Evolutionary conservation across 2,329 filamentous ascomycete species (phyloP).

Genomic region (Microsporum audouinii): DNA sequence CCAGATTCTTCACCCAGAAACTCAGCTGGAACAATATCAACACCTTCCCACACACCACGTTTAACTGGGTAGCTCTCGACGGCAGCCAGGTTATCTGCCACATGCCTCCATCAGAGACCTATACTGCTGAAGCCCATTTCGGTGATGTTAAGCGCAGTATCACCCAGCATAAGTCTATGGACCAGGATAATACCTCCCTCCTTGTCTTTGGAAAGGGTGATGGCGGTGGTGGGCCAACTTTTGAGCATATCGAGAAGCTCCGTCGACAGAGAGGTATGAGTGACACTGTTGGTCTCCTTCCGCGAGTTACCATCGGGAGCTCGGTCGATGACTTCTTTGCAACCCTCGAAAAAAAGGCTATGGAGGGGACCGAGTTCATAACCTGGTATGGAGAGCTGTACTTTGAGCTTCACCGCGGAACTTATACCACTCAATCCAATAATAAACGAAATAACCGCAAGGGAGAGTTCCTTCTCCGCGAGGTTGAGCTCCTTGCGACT

Average conservation of each 20-base stretch:
- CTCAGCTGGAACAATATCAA: constrained; percentile 99
- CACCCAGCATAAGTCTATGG: constrained; percentile 87
- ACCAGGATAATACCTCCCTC: constrained; percentile 80
- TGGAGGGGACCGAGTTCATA: constrained; percentile 56
- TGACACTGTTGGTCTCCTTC: constrained; percentile 72
- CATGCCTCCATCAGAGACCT: constrained; percentile 92
- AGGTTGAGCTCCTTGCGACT: constrained; percentile 79
- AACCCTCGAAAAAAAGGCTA: constrained; percentile 64
- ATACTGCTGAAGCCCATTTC: constrained; percentile 88
- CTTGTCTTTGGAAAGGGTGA: constrained; percentile 95
- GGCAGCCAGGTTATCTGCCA: constrained; percentile 95
- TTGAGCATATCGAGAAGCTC: constrained; percentile 88
- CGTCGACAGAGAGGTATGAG: constrained; percentile 82
- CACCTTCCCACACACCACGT: constrained; percentile 95
- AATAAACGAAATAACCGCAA: constrained; percentile 92
- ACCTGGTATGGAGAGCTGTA: constrained; percentile 99
- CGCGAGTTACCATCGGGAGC: constrained; percentile 75
- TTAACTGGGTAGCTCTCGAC: constrained; percentile 95
- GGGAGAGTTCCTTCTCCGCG: constrained; percentile 71
- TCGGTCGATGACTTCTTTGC: constrained; percentile 94
- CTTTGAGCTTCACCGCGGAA: constrained; percentile 92
- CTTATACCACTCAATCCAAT: constrained; percentile 93
- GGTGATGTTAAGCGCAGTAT: constrained; percentile 86
- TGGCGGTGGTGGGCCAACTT: constrained; percentile 88
- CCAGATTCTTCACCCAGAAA: constrained; percentile 93